Percentiles rank a stretch among this genome's conserved stretches.
Evolutionary conservation across 1,139 yeast genomes (phyloP).

Genomic region (Magnusiomyces ingens): DNA sequence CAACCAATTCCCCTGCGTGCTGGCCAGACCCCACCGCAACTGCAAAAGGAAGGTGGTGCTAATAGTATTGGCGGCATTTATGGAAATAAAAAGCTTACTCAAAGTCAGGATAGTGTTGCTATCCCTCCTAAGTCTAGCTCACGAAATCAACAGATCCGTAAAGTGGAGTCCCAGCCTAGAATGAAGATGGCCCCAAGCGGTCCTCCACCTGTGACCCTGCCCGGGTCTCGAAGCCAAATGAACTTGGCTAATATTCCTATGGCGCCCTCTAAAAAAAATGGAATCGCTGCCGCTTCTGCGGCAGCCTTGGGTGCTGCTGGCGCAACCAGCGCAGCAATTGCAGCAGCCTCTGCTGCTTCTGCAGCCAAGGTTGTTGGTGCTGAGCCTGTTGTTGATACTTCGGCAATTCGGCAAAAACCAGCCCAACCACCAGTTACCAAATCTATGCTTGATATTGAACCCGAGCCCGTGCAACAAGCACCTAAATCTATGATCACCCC

Average conservation of each 20-base stretch:
- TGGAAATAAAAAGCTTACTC: too few species aligned
- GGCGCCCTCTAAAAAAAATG: too few species aligned
- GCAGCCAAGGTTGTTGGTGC: slow-evolving; percentile 3
- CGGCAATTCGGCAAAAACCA: slow-evolving; percentile 2
- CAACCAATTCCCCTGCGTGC: too few species aligned
- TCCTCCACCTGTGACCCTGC: neutral
- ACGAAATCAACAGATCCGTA: neutral
- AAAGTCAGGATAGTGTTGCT: neutral
- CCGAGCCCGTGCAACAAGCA: neutral
- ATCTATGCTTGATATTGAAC: neutral
- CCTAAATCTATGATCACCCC: neutral
- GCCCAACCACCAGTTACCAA: neutral
- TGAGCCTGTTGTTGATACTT: neutral
- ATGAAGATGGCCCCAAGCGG: neutral
- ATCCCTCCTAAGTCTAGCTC: neutral
- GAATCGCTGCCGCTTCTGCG: neutral
- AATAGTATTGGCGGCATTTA: too few species aligned
- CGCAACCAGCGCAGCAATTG: neutral
- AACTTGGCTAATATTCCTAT: too few species aligned
- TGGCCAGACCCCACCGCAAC: too few species aligned
- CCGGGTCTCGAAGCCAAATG: neutral
- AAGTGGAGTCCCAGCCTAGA: slow-evolving; percentile 1
- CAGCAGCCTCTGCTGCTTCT: slow-evolving; percentile 2
- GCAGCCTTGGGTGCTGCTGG: neutral
- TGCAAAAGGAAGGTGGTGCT: too few species aligned